A percentile compares a stretch with the other conserved stretches of the same genome.
Evolutionary conservation across 225 moss, liverwort and hornwort genomes (phyloP).

Genomic region (Physcomitrium patens): DNA sequence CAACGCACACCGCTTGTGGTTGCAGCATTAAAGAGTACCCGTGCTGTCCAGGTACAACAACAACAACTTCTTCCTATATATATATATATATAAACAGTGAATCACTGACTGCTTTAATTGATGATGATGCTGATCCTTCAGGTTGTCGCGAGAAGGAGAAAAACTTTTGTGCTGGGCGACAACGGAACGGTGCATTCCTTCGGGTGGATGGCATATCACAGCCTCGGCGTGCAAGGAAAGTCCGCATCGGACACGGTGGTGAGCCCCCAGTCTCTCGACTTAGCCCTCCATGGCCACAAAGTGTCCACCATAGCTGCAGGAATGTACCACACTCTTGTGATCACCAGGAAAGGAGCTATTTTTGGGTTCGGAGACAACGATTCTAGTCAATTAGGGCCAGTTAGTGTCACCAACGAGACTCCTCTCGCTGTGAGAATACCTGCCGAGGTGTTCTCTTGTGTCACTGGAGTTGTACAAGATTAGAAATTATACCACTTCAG

Average conservation of each 20-base stretch:
- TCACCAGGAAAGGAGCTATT: slow-evolving; percentile 56
- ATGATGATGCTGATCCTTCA: too few relatives aligned
- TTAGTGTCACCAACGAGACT: slow-evolving; percentile 16
- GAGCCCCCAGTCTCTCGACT: slow-evolving; percentile 49
- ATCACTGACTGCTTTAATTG: background rate
- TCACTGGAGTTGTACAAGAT: slow-evolving; percentile 42
- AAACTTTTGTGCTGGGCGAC: slow-evolving; percentile 77
- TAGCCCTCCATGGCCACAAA: slow-evolving; percentile 49
- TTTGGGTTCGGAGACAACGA: slow-evolving; percentile 80
- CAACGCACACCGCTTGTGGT: slow-evolving; percentile 60
- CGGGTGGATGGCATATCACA: slow-evolving; percentile 74
- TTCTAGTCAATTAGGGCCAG: slow-evolving; percentile 50
- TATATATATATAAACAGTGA: too few relatives aligned
- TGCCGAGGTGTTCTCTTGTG: slow-evolving; percentile 40
- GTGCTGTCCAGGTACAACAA: slow-evolving; percentile 72
- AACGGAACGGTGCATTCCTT: slow-evolving; percentile 65
- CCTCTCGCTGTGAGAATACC: slow-evolving; percentile 27
- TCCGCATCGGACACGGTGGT: slow-evolving; percentile 64
- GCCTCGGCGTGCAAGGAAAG: slow-evolving; percentile 57
- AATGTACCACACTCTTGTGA: slow-evolving; percentile 71
- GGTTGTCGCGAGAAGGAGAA: slow-evolving; percentile 75
- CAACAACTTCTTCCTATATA: slow-evolving; percentile 15
- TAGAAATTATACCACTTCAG: slow-evolving; percentile 7
- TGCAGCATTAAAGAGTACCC: slow-evolving; percentile 48
- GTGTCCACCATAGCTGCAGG: slow-evolving; percentile 65